A percentile compares a stretch with the other conserved stretches of the same genome.
Conservation (phyloP, 768 basidiomycete species). For the Collybiopsis confluens region DNA sequence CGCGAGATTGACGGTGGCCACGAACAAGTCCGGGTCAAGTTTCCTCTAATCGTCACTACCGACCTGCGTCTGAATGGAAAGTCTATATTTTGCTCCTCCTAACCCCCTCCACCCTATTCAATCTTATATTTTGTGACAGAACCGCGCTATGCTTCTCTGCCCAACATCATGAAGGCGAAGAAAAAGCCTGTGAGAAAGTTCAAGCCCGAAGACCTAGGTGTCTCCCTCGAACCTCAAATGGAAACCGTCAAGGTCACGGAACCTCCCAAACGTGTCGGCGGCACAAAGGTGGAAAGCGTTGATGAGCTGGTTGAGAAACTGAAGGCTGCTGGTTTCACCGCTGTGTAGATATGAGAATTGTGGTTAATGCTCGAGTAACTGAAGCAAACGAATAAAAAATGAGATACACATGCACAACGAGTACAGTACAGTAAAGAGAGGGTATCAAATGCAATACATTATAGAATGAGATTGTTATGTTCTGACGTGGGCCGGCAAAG, state of each 20-base stretch:
- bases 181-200: slow-evolving; percentile 93
- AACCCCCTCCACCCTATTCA: not conserved
- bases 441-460: no score
- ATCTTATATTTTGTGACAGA: slow-evolving; percentile 53
- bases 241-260: slow-evolving; percentile 87
- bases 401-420: no score
- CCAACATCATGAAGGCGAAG: slow-evolving; percentile 99
- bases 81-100: slow-evolving; percentile 20
- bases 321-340: slow-evolving; percentile 74
- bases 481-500: no score
- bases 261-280: slow-evolving; percentile 87
- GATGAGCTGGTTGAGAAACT: slow-evolving; percentile 88
- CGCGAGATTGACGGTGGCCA: slow-evolving; percentile 94
- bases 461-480: no score
- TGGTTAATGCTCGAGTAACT: no score
- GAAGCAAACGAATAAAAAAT: no score
- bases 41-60: slow-evolving; percentile 89
- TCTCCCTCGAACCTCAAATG: slow-evolving; percentile 79
- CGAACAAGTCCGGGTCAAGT: slow-evolving; percentile 71
- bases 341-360: slow-evolving; percentile 26
- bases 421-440: no score
- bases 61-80: slow-evolving; percentile 66
- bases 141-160: slow-evolving; percentile 95
- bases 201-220: slow-evolving; percentile 69
- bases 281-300: slow-evolving; percentile 86